Conservation (phyloP, 306 rosid genomes). For the Dicorynia guianensis region DNA sequence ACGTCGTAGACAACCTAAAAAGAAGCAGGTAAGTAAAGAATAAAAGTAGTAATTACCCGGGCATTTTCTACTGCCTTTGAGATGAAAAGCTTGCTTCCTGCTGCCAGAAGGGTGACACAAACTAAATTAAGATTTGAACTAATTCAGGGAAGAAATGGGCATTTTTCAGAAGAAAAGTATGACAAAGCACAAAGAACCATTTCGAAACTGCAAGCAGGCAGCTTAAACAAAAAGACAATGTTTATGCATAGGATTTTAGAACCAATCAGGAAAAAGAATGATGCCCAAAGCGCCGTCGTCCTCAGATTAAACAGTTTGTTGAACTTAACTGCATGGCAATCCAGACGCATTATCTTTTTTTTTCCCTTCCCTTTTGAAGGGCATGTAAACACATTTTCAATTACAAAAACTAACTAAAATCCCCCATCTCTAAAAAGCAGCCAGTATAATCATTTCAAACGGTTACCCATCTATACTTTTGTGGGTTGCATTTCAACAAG, state of each 20-base stretch:
- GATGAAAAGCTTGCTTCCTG: background rate
- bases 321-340: too few relatives aligned
- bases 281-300: too few relatives aligned
- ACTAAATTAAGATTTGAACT: background rate
- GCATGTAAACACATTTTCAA: too few relatives aligned
- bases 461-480: too few relatives aligned
- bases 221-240: background rate
- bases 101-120: background rate
- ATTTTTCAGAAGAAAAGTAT: background rate
- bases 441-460: too few relatives aligned
- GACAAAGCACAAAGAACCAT: background rate
- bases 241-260: too few relatives aligned
- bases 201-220: background rate
- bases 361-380: too few relatives aligned
- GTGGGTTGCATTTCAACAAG: background rate
- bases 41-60: conserved; percentile 13
- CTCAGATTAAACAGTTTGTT: too few relatives aligned
- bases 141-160: background rate
- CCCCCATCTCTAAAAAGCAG: background rate
- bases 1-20: background rate
- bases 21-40: background rate
- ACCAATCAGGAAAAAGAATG: too few relatives aligned
- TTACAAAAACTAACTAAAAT: too few relatives aligned
- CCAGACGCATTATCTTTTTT: too few relatives aligned
- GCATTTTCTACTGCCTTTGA: background rate